Evolutionary conservation across 139 green algal species (phyloP).

Genomic region (Diplosphaera chodatii): DNA sequence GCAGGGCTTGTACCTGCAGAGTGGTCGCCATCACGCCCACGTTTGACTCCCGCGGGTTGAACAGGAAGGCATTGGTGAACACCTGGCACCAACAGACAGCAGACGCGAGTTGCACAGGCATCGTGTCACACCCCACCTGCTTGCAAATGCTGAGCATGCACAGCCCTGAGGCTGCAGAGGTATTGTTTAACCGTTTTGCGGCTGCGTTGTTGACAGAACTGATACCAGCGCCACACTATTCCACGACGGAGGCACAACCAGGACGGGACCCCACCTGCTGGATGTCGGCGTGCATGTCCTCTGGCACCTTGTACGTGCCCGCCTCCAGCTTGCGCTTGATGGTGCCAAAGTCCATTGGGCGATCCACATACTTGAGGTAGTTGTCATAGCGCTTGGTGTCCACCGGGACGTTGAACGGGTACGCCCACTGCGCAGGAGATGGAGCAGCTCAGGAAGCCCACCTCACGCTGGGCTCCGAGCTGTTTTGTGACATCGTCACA

Average conservation of each 20-base stretch:
- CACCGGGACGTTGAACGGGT: conserved; percentile 77
- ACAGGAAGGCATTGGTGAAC: conserved; percentile 76
- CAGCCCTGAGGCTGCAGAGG: no score
- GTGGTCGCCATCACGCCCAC: conserved; percentile 77
- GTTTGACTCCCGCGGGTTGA: conserved; percentile 75
- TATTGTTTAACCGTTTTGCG: no score
- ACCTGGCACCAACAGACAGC: conserved; percentile 47
- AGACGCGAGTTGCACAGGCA: background rate
- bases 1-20: conserved; percentile 38
- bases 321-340: conserved; percentile 52
- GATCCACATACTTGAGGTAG: conserved; percentile 57
- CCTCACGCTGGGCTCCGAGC: no score
- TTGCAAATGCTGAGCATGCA: no score
- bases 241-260: background rate
- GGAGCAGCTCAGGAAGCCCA: no score
- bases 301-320: conserved; percentile 53
- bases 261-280: conserved; percentile 7
- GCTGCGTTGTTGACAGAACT: no score
- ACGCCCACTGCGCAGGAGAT: conserved; percentile 80
- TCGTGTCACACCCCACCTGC: no score
- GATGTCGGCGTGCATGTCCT: conserved; percentile 36
- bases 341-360: conserved; percentile 75
- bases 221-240: no score
- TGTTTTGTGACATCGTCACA: no score
- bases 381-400: conserved; percentile 61